These are phyloP conservation scores for Pleurotus pulmonarius DNA, from an alignment of 768 basidiomycete genomes.

Conservation along the genomic window DNA sequence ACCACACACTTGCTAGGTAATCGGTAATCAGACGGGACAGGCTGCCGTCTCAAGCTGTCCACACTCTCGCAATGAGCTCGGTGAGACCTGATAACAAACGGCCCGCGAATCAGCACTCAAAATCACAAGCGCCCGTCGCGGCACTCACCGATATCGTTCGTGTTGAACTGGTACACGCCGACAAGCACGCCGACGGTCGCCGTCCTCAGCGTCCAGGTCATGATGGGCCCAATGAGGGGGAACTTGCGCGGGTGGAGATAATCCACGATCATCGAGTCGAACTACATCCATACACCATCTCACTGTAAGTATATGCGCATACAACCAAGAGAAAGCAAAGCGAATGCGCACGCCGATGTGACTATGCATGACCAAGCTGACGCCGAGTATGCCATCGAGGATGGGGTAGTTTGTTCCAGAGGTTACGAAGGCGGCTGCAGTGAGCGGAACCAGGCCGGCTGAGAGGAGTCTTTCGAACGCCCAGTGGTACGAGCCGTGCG, in stretches of 20 bases:
- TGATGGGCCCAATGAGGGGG: constrained; percentile 67
- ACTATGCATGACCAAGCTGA: constrained; percentile 88
- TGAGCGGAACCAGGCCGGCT: constrained; percentile 84
- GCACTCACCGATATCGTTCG: constrained; percentile 89
- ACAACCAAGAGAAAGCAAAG: neutral
- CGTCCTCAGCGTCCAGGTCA: constrained; percentile 73
- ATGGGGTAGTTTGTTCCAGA: constrained; percentile 75
- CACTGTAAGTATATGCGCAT: too few relatives aligned
- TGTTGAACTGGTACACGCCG: constrained; percentile 97
- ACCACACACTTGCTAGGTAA: too few relatives aligned
- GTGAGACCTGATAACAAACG: constrained; percentile 58
- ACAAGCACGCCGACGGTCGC: constrained; percentile 79
- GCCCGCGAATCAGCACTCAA: neutral
- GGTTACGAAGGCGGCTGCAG: constrained; percentile 81
- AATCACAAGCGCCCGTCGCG: constrained; percentile 1
- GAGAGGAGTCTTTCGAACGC: constrained; percentile 92
- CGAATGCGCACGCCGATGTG: constrained; percentile 79
- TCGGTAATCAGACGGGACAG: too few relatives aligned
- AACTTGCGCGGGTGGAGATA: constrained; percentile 94
- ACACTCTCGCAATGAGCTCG: constrained; percentile 78
- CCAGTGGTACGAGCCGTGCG: constrained; percentile 89
- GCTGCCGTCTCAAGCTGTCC: constrained; percentile 58
- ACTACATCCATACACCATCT: constrained; percentile 35
- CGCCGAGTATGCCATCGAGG: constrained; percentile 84
- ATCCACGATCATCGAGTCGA: constrained; percentile 76